Base-by-base conservation (phyloP, 2,329 filamentous ascomycete genomes). In the Pseudogymnoascus sp. region DNA sequence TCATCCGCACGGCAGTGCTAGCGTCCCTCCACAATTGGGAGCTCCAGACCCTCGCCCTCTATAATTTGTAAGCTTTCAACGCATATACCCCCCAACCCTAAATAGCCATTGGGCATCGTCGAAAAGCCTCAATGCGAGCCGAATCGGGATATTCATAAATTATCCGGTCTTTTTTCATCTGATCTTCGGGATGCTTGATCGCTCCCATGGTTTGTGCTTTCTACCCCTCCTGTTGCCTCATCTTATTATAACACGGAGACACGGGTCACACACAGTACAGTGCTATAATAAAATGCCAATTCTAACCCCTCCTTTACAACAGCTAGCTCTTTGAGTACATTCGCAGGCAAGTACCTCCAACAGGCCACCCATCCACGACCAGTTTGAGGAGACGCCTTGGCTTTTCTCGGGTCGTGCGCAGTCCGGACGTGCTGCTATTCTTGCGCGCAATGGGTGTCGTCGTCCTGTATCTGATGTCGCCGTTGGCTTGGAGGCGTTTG, bases 401-500 rank as follows among this genome's bases (percentile, higher is more conserved):
- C 49, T 55, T 33, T 33, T 9, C 28, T 55, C 49, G 49, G 49
- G 49, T 55, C 49, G 49, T 55, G 25, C 49, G 9, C 49, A 18
- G 28, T 18, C 49, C 49, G 49, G 49, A 18, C 25, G 8, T 12
- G 25, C 28, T 55, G 25, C 12, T 16, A 55, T n/a, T 55, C 25
- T 18, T 55, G 18, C 45, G n/a, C 45, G 25, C 25, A 55, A 55
- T 33, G n/a, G 40, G 45, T 18, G 9, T 55, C 49, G 49, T 33
- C 49, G 25, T 14, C 49, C 9, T 33, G 49, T 33, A 28, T 31
- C 28, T 33, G 49, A 5, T 33, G 49, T 55, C n/a, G 37, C 18
- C 58, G 31, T 60, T 60, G 58, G 33, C 58, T 60, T 41, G 58
- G 33, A 59, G 58, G 58, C 11, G 58, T 59, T 59, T 33, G 58